A percentile compares a stretch with the other conserved stretches of the same genome.
phyloP scores from a whole-genome alignment of 2,329 filamentous ascomycete genomes.

The Orbilia javanica region DNA sequence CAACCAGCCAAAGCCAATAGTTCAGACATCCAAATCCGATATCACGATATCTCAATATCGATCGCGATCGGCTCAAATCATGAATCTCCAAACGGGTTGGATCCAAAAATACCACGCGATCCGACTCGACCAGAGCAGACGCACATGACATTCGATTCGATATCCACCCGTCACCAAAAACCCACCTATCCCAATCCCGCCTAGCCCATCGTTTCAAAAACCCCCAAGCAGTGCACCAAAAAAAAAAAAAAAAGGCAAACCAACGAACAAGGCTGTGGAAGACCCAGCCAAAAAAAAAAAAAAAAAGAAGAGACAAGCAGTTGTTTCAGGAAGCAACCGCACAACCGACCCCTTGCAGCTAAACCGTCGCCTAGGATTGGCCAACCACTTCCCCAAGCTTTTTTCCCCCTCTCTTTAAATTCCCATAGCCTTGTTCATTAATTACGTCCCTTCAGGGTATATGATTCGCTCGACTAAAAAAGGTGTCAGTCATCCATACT shows the following conservation, averaged over 20 bases:
- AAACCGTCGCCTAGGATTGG: constrained; percentile 16
- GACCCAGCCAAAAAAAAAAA: neutral
- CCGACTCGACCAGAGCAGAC: too few relatives aligned
- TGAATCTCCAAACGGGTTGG: too few relatives aligned
- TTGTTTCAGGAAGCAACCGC: constrained; percentile 25
- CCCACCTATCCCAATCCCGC: neutral
- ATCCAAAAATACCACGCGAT: too few relatives aligned
- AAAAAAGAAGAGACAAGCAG: neutral
- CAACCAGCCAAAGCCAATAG: too few relatives aligned
- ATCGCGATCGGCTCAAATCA: too few relatives aligned
- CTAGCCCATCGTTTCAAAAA: constrained; percentile 5
- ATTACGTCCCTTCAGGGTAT: neutral
- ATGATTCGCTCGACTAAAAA: constrained; percentile 12
- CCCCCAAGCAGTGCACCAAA: constrained; percentile 4
- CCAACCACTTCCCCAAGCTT: neutral
- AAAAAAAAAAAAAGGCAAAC: too few relatives aligned
- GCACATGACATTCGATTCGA: too few relatives aligned
- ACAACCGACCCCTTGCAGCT: constrained; percentile 16
- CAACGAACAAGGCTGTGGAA: constrained; percentile 6
- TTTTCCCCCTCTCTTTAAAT: neutral
- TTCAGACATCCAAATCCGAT: too few relatives aligned
- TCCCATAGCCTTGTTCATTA: neutral
- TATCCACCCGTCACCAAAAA: neutral
- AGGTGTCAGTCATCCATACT: neutral
- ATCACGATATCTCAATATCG: too few relatives aligned